Evolutionary conservation across 2,329 filamentous ascomycete genomes (phyloP), one percentile per base, ranked within the genome.

Genomic region (Phialemoniopsis sp.): DNA sequence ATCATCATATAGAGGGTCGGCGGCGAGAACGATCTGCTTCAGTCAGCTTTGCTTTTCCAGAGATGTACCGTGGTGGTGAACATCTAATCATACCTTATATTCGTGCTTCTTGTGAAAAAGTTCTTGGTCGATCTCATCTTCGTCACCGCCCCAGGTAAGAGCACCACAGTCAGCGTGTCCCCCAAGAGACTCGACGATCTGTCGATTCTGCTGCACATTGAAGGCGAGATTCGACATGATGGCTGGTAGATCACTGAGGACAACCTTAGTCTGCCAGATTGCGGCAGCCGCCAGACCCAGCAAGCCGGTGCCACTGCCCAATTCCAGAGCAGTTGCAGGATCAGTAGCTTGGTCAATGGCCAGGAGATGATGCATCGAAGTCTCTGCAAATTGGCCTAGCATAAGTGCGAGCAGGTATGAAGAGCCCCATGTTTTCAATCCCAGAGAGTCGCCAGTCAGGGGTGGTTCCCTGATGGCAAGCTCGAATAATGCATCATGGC

Each of bases 391-490:
- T 12, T 55, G 55, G 15, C 68, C 67, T 18, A 97, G 74, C 17
- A 86, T 80, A 49, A 79, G 84, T 0, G 91, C 85, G 5, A 97
- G 79, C 3, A 94, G 75, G 55, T 89, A 94, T 0, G 89, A 91
- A 0, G 89, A 91, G 1, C 87, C 88, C 93, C 93, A 97, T 0
- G 93, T 98, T 62, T 98, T 97, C 59, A 94, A 74, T 2, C 93
- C 93, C 14, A 97, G 71, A 43, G 87, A 86, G 60, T 96, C 91
- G 7, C 86, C 86, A 0, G 88, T 95, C 40, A 97, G 70, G 1
- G 89, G 82, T 2, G 93, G 93, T 58, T 98, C 93, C 41, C 88
- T 77, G 30, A 98, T 80, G 29, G 76, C 73, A 37, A 98, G 68
- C 34, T 82, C 73, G 49, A 89, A 73, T 2, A 62, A 49, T 18